Evolutionary conservation across 148 eudicot genomes (phyloP).

Genomic region (Cornus kousa): DNA sequence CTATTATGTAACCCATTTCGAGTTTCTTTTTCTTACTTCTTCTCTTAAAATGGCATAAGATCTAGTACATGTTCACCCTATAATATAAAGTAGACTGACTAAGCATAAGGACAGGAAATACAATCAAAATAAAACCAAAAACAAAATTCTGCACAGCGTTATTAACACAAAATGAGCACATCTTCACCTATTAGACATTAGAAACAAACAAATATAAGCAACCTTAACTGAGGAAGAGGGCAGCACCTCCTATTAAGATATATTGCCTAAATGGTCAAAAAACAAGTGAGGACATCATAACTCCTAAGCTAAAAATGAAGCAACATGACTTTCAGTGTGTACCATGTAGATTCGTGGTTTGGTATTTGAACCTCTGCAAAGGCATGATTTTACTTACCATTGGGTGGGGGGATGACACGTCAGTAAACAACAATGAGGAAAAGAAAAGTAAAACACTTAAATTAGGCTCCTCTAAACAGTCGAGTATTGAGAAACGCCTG

Average conservation of each 20-base stretch:
- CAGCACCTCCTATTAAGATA: too few species aligned
- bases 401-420: too few species aligned
- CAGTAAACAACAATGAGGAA: too few species aligned
- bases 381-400: too few species aligned
- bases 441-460: too few species aligned
- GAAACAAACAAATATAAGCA: constrained; percentile 1
- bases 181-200: neutral
- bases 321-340: too few species aligned
- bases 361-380: too few species aligned
- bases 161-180: neutral
- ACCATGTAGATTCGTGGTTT: too few species aligned
- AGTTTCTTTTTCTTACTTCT: neutral
- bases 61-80: neutral
- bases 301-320: too few species aligned
- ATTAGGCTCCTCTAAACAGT: neutral
- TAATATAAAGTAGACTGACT: neutral
- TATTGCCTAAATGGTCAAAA: too few species aligned
- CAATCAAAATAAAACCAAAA: neutral
- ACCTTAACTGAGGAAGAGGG: neutral
- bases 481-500: neutral
- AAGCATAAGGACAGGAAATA: constrained; percentile 5
- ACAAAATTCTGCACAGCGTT: neutral
- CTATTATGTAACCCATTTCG: neutral
- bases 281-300: too few species aligned
- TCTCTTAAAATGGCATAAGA: neutral